Evolutionary conservation across 345 rosid species (phyloP).

Genomic region (Clarkia xantiana): DNA sequence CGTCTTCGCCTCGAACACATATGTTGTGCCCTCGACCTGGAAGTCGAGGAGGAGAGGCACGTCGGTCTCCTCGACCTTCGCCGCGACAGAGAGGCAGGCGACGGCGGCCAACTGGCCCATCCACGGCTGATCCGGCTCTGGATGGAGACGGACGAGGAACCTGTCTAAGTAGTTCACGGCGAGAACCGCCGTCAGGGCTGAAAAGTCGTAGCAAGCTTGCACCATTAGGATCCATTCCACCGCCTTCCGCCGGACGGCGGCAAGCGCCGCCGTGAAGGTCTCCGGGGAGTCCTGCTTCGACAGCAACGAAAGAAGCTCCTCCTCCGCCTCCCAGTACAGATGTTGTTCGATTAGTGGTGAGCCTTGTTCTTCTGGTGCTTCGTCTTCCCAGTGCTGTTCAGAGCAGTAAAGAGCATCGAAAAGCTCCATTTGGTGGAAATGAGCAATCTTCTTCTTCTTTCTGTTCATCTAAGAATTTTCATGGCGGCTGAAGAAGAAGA

Average conservation of each 20-base stretch:
- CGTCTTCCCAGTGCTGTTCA: not conserved
- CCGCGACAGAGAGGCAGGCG: conserved; percentile 62
- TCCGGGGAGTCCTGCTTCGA: conserved; percentile 29
- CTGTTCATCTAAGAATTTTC: no score
- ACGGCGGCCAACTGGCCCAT: conserved; percentile 54
- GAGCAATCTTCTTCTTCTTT: conserved; percentile 1
- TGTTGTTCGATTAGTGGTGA: conserved; percentile 21
- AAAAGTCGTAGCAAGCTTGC: conserved; percentile 34
- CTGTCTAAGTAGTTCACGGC: conserved; percentile 62
- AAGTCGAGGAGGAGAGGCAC: conserved; percentile 56
- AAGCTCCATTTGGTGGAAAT: not conserved
- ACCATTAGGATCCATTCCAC: conserved; percentile 17
- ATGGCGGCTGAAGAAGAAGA: no score
- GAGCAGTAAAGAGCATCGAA: conserved; percentile 1
- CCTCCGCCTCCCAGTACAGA: conserved; percentile 28
- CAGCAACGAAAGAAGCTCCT: conserved; percentile 28
- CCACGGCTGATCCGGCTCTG: conserved; percentile 38
- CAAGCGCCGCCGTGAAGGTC: conserved; percentile 15
- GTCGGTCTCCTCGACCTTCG: conserved; percentile 21
- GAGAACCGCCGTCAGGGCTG: conserved; percentile 43
- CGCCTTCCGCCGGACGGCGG: conserved; percentile 31
- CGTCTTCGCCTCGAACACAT: conserved; percentile 29
- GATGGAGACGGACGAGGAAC: conserved; percentile 27
- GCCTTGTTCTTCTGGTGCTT: no score
- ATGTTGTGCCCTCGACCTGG: conserved; percentile 47